phyloP scores from a whole-genome alignment of 2,329 filamentous ascomycete species.

The Fusarium keratoplasticum region DNA sequence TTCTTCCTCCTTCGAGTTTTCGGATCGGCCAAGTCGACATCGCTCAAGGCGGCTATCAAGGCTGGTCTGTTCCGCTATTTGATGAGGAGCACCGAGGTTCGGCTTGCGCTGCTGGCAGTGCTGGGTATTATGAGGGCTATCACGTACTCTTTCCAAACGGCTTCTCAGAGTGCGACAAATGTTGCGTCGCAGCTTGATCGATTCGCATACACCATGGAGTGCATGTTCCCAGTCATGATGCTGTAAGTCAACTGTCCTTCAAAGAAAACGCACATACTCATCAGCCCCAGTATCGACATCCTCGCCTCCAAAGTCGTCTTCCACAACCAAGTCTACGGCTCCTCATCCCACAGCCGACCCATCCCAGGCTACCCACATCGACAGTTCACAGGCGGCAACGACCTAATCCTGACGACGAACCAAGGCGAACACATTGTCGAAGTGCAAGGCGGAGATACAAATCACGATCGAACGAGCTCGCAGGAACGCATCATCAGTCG shows the following conservation, averaged over 20 bases:
- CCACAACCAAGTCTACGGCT: constrained; percentile 40
- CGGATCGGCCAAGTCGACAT: constrained; percentile 45
- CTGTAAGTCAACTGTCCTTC: constrained; percentile 44
- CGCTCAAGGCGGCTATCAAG: constrained; percentile 44
- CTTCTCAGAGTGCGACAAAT: constrained; percentile 51
- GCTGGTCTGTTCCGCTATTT: constrained; percentile 54
- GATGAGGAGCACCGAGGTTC: constrained; percentile 54
- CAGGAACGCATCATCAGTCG: constrained; percentile 40
- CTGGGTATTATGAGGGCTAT: constrained; percentile 54
- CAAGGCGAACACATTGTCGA: constrained; percentile 40
- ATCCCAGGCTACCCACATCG: constrained; percentile 18
- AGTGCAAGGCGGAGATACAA: constrained; percentile 23
- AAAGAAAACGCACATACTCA: background rate
- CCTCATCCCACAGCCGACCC: constrained; percentile 30
- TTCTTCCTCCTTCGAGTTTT: constrained; percentile 55
- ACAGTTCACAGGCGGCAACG: constrained; percentile 21
- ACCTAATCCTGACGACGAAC: constrained; percentile 33
- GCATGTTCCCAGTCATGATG: constrained; percentile 56
- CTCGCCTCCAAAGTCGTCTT: constrained; percentile 50
- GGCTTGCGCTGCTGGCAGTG: constrained; percentile 52
- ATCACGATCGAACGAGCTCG: constrained; percentile 26
- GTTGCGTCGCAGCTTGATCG: constrained; percentile 54
- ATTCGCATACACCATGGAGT: constrained; percentile 56
- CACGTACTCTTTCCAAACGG: constrained; percentile 55
- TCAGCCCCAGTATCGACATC: constrained; percentile 46